Evolutionary conservation across 495 filamentous ascomycete species (phyloP).

Genomic region (Durotheca rogersii): DNA sequence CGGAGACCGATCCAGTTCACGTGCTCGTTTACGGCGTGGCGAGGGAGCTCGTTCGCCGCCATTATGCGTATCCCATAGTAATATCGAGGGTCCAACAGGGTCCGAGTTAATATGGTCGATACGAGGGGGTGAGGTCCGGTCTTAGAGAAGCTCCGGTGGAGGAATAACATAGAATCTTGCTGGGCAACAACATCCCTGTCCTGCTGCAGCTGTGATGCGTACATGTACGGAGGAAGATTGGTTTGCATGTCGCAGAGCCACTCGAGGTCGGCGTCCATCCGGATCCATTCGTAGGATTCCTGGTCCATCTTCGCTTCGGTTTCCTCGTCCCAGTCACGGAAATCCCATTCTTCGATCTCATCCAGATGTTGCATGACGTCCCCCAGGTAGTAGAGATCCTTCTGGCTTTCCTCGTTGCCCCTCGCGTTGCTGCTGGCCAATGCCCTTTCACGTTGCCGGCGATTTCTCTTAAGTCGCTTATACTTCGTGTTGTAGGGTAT

Average conservation of each 20-base stretch:
- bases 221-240: conserved; percentile 92
- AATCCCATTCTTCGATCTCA: conserved; percentile 78
- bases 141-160: conserved; percentile 33
- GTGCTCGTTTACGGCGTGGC: conserved; percentile 57
- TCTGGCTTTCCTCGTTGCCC: conserved; percentile 70
- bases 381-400: conserved; percentile 91
- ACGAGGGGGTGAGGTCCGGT: conserved; percentile 65
- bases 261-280: conserved; percentile 97
- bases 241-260: conserved; percentile 81
- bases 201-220: conserved; percentile 93
- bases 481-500: conserved; percentile 99
- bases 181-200: conserved; percentile 96
- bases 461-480: conserved; percentile 91
- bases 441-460: conserved; percentile 79
- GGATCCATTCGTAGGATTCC: conserved; percentile 97
- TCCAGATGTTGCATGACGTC: conserved; percentile 83
- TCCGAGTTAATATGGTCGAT: conserved; percentile 82
- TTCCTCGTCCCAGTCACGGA: conserved; percentile 83
- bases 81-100: conserved; percentile 87
- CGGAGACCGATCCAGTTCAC: conserved; percentile 76
- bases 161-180: conserved; percentile 65
- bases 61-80: conserved; percentile 87
- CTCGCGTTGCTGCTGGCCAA: conserved; percentile 52
- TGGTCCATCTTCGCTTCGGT: conserved; percentile 88
- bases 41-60: conserved; percentile 72